Percentiles rank a stretch among this genome's conserved stretches.
Conservation (phyloP, 257 asterid species). For the Solanum rostratum region DNA sequence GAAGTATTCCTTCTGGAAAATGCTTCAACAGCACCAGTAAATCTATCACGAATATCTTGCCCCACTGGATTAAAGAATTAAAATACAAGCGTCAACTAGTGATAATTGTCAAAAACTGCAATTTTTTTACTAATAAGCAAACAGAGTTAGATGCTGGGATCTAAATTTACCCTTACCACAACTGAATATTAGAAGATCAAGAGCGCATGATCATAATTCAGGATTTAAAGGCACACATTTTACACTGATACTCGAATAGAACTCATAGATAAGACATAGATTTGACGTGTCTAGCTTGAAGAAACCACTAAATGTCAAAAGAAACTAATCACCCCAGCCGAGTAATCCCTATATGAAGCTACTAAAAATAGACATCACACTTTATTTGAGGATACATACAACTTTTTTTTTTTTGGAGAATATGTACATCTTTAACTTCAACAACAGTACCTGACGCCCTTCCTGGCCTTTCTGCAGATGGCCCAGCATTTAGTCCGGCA, state of each 20-base stretch:
- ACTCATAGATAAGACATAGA: background rate
- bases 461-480: slow-evolving; percentile 10
- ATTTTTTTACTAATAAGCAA: background rate
- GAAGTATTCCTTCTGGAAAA: slow-evolving; percentile 14
- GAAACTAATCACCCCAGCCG: background rate
- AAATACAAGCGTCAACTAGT: background rate
- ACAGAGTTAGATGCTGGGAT: background rate
- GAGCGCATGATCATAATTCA: background rate
- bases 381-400: background rate
- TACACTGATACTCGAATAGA: background rate
- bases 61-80: slow-evolving; percentile 3
- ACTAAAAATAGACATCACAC: background rate
- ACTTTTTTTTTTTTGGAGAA: background rate
- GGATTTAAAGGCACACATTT: background rate
- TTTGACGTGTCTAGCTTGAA: background rate
- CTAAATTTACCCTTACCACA: background rate
- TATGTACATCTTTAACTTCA: background rate
- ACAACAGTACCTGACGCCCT: slow-evolving; percentile 5
- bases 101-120: background rate
- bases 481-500: slow-evolving; percentile 2
- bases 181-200: background rate
- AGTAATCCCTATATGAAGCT: background rate
- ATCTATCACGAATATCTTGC: slow-evolving; percentile 15
- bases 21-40: slow-evolving; percentile 22
- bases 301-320: background rate